Percentiles rank a stretch among this genome's conserved stretches.
Evolutionary conservation across 2,329 filamentous ascomycete genomes (phyloP).

Genomic region (Esteya vermicola): DNA sequence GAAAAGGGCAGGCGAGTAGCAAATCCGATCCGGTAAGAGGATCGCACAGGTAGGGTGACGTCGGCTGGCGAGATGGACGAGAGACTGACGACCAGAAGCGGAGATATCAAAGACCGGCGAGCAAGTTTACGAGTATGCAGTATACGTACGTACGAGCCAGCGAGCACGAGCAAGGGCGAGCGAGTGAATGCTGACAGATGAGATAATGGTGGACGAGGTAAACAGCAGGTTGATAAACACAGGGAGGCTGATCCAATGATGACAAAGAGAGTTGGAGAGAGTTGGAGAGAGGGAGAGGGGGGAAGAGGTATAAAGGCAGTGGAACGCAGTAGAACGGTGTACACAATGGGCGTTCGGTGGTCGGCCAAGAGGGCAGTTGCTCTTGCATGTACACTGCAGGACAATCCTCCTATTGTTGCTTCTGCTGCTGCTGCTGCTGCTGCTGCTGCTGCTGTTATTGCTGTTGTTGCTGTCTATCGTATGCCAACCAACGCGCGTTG

Average conservation of each 20-base stretch:
- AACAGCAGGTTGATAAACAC: conserved; percentile 6
- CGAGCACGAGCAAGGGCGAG: background rate
- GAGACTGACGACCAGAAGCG: too few species aligned
- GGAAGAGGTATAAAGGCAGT: conserved; percentile 5
- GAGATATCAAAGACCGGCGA: background rate
- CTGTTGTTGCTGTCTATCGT: too few species aligned
- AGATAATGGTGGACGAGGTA: background rate
- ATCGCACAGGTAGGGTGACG: too few species aligned
- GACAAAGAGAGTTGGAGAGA: too few species aligned
- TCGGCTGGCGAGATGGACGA: too few species aligned
- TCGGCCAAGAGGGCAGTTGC: background rate
- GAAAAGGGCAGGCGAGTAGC: too few species aligned
- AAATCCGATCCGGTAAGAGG: too few species aligned
- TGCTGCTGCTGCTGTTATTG: background rate
- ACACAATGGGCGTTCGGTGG: conserved; percentile 2
- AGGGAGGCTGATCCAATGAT: conserved; percentile 3
- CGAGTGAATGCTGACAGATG: background rate
- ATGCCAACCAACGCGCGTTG: too few species aligned
- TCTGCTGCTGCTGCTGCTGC: too few species aligned
- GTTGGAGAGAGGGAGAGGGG: background rate
- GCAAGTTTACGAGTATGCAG: background rate
- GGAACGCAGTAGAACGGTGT: conserved; percentile 10
- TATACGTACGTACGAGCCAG: too few species aligned
- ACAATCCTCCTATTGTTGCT: too few species aligned
- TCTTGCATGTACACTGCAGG: background rate